Percentiles rank a stretch among this genome's conserved stretches.
phyloP scores from a whole-genome alignment of 1,139 yeast species.

The Debaryomyces robertsiae region DNA sequence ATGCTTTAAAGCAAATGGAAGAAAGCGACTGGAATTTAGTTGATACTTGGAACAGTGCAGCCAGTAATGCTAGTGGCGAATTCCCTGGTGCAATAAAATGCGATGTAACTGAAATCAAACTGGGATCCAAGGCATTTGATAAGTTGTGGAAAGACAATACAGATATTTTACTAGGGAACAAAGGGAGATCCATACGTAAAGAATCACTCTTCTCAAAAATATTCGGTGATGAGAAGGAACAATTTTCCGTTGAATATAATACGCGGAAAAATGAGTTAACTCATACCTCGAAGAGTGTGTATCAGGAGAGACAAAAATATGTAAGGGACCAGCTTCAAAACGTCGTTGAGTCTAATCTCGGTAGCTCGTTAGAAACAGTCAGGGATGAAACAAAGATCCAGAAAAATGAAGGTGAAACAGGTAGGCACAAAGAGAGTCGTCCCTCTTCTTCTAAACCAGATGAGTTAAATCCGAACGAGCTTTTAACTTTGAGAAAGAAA shows the following conservation, averaged over 20 bases:
- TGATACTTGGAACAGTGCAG: conserved; percentile 26
- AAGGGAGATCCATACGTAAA: too few relatives aligned
- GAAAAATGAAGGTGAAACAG: not conserved
- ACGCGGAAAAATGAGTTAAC: conserved; percentile 17
- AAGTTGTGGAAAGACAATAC: conserved; percentile 19
- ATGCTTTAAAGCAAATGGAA: conserved; percentile 32
- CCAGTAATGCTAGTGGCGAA: conserved; percentile 13
- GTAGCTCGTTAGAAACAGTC: too few relatives aligned
- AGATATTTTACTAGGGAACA: conserved; percentile 8
- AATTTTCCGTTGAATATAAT: conserved; percentile 25
- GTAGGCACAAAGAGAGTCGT: not conserved
- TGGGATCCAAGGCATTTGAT: conserved; percentile 19
- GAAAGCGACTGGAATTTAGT: conserved; percentile 34
- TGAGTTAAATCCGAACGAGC: conserved; percentile 49
- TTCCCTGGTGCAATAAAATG: conserved; percentile 8
- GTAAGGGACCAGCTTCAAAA: conserved; percentile 23
- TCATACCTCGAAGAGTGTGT: conserved; percentile 22
- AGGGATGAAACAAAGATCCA: too few relatives aligned
- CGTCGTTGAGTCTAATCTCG: not conserved
- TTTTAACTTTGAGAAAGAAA: conserved; percentile 54
- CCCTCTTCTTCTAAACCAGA: conserved; percentile 10
- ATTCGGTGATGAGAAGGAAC: conserved; percentile 9
- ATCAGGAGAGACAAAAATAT: conserved; percentile 19
- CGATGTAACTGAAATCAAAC: conserved; percentile 5
- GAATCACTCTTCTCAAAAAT: conserved; percentile 18